Evolutionary conservation across 129 eudicot genomes (phyloP).

Genomic region (Flaveria robusta): DNA sequence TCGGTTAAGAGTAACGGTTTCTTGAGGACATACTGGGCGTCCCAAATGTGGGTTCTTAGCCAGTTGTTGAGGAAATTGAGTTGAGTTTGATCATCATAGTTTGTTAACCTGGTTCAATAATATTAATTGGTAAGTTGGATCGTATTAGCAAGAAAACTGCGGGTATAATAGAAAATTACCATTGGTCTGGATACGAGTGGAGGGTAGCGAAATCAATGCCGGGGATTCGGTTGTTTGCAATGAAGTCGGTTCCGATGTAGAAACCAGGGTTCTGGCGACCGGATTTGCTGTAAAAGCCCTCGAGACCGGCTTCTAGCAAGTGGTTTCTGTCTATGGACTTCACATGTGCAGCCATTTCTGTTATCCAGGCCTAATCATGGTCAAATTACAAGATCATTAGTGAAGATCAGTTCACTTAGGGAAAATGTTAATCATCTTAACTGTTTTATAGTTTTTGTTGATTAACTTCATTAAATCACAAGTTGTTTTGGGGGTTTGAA

Average conservation of each 20-base stretch:
- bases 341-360: constrained; percentile 90
- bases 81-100: constrained; percentile 53
- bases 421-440: constrained; percentile 1
- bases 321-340: constrained; percentile 83
- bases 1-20: constrained; percentile 82
- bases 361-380: constrained; percentile 68
- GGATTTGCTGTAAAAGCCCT: constrained; percentile 83
- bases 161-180: constrained; percentile 51
- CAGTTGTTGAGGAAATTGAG: constrained; percentile 66
- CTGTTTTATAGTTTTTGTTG: background rate
- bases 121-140: background rate
- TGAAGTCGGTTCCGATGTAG: constrained; percentile 79
- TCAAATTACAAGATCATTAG: constrained; percentile 11
- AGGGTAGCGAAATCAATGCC: constrained; percentile 90
- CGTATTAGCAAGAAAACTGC: background rate
- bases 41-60: constrained; percentile 75
- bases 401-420: background rate
- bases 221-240: constrained; percentile 65
- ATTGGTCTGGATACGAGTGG: constrained; percentile 92
- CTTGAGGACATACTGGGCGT: constrained; percentile 53
- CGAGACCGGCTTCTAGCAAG: constrained; percentile 90
- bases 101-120: constrained; percentile 57
- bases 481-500: background rate
- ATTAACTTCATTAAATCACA: background rate
- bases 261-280: constrained; percentile 66